Conservation (phyloP, 129 eudicot genomes). For the Helianthus tuberosus region DNA sequence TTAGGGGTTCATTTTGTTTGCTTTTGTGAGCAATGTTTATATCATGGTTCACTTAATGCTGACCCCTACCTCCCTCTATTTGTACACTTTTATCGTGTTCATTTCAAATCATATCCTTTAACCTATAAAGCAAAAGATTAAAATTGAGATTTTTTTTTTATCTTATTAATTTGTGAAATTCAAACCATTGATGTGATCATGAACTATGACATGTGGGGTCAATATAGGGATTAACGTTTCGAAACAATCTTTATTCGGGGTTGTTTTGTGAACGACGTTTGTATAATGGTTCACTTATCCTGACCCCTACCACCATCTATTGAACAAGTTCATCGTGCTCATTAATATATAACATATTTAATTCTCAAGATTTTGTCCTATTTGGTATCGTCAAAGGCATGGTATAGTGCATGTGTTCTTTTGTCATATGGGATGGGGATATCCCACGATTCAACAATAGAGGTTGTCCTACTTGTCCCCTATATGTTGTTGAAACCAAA, state of each 20-base stretch:
- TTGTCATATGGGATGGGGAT: slow-evolving; percentile 31
- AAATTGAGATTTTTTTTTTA: background rate
- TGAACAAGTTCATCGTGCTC: background rate
- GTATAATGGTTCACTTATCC: background rate
- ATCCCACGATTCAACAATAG: slow-evolving; percentile 28
- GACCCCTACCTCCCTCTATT: no score
- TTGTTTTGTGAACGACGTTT: slow-evolving; percentile 18
- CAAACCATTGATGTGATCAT: slow-evolving; percentile 7
- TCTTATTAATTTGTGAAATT: background rate
- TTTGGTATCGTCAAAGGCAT: slow-evolving; percentile 1
- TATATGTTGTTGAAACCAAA: background rate
- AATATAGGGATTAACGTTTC: background rate
- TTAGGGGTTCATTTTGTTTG: no score
- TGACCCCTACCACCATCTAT: background rate
- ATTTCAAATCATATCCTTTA: background rate
- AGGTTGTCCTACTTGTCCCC: slow-evolving; percentile 33
- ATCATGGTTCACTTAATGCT: no score
- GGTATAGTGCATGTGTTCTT: slow-evolving; percentile 24
- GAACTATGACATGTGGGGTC: slow-evolving; percentile 13
- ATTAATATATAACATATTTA: background rate
- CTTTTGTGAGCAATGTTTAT: no score
- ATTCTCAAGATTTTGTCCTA: slow-evolving; percentile 14
- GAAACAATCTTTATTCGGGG: background rate
- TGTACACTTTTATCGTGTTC: no score
- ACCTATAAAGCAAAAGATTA: background rate